Evolutionary conservation across 495 filamentous ascomycete species (phyloP).

Genomic region (Thermochaetoides thermophila): DNA sequence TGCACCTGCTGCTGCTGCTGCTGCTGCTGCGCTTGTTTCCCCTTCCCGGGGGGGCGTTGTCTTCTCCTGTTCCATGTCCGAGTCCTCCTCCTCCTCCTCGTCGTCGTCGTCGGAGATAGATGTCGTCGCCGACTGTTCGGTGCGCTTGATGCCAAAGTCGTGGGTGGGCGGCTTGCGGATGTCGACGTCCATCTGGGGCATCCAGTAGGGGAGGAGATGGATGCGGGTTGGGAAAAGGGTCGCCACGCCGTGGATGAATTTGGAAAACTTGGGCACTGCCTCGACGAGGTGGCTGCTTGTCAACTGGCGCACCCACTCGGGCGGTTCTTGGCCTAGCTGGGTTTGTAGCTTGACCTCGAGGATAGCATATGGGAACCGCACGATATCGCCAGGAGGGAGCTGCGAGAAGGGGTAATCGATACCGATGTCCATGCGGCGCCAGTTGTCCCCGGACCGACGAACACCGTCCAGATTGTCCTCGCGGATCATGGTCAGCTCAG

Average conservation of each 20-base stretch:
- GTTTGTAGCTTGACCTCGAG: slow-evolving; percentile 98
- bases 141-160: slow-evolving; percentile 76
- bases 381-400: slow-evolving; percentile 66
- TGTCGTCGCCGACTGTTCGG: slow-evolving; percentile 53
- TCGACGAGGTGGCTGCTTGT: slow-evolving; percentile 90
- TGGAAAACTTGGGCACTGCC: slow-evolving; percentile 96
- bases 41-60: slow-evolving; percentile 13
- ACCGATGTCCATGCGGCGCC: slow-evolving; percentile 94
- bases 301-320: slow-evolving; percentile 87
- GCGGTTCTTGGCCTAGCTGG: slow-evolving; percentile 89
- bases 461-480: slow-evolving; percentile 88
- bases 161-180: slow-evolving; percentile 85
- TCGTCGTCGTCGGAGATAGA: slow-evolving; percentile 63
- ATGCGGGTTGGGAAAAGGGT: slow-evolving; percentile 77
- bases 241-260: slow-evolving; percentile 94
- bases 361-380: slow-evolving; percentile 89
- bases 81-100: slow-evolving; percentile 40
- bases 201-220: slow-evolving; percentile 88
- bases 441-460: slow-evolving; percentile 67
- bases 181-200: slow-evolving; percentile 95
- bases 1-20: slow-evolving; percentile 7
- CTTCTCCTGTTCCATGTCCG: slow-evolving; percentile 35
- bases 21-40: slow-evolving; percentile 17
- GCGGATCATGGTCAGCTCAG: slow-evolving; percentile 82
- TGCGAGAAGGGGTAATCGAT: slow-evolving; percentile 92